These are phyloP conservation scores for Chlorella sp. DNA, from an alignment of 139 green algal species.

Conservation along the genomic window DNA sequence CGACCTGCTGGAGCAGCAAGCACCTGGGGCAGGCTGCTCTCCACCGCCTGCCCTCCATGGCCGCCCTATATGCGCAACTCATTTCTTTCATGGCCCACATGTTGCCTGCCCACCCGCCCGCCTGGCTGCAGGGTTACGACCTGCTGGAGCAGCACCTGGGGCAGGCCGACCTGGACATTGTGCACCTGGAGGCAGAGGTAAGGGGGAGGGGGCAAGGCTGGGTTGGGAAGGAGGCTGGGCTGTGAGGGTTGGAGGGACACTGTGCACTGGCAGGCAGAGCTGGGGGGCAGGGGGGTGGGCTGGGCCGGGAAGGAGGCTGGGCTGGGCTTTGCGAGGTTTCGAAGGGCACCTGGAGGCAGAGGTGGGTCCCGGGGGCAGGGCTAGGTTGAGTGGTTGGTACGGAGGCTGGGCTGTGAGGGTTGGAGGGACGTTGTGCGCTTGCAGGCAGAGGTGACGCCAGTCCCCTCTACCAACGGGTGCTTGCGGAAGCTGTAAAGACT, in stretches of 20 bases:
- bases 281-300: no score
- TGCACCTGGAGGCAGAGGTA: conserved; percentile 49
- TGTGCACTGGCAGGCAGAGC: no score
- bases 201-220: background rate
- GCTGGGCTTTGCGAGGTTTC: no score
- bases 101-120: background rate
- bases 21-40: background rate
- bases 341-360: no score
- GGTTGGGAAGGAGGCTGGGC: background rate
- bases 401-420: background rate
- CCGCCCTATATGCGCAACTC: background rate
- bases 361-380: no score
- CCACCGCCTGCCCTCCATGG: background rate
- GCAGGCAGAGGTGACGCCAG: no score
- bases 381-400: no score
- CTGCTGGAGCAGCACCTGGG: conserved; percentile 73
- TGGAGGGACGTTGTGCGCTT: no score
- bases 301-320: no score
- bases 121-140: conserved; percentile 63
- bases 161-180: conserved; percentile 69
- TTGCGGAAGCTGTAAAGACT: no score
- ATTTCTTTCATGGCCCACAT: background rate
- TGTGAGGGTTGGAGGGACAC: background rate
- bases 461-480: no score
- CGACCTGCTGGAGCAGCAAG: no score